These are phyloP conservation scores for Emergomyces orientalis DNA, from an alignment of 2,329 filamentous ascomycete species.

Conservation along the genomic window DNA sequence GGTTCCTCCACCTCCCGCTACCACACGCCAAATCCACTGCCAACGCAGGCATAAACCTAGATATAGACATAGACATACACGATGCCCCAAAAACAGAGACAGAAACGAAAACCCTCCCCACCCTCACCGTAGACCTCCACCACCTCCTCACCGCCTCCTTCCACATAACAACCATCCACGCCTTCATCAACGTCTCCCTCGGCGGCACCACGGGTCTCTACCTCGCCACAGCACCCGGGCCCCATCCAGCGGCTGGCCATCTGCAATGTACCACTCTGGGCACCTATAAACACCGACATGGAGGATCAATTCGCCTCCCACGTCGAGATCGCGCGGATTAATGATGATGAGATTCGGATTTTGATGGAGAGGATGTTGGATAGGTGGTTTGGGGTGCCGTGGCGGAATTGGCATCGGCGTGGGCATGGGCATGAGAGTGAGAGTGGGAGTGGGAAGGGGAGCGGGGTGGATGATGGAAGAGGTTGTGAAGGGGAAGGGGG, in stretches of 20 bases:
- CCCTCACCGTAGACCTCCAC: slow-evolving; percentile 32
- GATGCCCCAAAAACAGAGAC: slow-evolving; percentile 5
- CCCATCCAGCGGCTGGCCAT: slow-evolving; percentile 32
- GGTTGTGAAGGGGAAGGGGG: slow-evolving; percentile 28
- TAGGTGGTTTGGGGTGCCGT: slow-evolving; percentile 36
- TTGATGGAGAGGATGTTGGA: slow-evolving; percentile 29
- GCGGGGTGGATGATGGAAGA: slow-evolving; percentile 33
- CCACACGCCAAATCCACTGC: too few species aligned
- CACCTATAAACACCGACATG: slow-evolving; percentile 30
- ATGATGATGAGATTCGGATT: slow-evolving; percentile 26
- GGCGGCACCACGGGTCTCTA: slow-evolving; percentile 35
- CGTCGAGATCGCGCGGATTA: slow-evolving; percentile 26
- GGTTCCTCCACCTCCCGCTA: slow-evolving; percentile 34
- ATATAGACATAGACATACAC: too few species aligned
- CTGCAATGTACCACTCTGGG: slow-evolving; percentile 35
- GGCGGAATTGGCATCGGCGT: slow-evolving; percentile 21
- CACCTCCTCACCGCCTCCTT: slow-evolving; percentile 28
- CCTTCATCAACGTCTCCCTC: slow-evolving; percentile 42
- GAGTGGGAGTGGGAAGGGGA: slow-evolving; percentile 26
- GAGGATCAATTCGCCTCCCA: slow-evolving; percentile 32
- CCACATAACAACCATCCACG: slow-evolving; percentile 17
- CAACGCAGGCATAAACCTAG: background rate
- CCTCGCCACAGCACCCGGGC: slow-evolving; percentile 33
- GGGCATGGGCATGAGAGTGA: too few species aligned
- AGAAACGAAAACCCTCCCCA: slow-evolving; percentile 32